phyloP scores from a whole-genome alignment of 208 protist species.

The Porcisia hertigi region DNA sequence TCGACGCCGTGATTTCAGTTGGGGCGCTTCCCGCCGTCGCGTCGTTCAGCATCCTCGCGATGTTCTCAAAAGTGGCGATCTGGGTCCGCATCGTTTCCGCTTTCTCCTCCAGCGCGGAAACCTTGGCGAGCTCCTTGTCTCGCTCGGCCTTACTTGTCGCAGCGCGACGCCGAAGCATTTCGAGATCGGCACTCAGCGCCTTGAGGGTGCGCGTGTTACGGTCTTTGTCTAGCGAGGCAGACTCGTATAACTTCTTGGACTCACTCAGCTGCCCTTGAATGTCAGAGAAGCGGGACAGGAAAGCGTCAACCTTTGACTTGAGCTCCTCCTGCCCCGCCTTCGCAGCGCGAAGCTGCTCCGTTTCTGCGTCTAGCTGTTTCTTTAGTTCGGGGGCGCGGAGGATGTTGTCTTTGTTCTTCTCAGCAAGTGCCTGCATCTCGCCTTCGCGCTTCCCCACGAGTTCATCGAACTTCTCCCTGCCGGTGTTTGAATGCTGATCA shows the following conservation, averaged over 20 bases:
- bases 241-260: constrained; percentile 59
- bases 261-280: constrained; percentile 57
- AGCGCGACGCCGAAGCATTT: constrained; percentile 38
- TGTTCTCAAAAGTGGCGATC: constrained; percentile 44
- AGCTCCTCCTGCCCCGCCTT: constrained; percentile 39
- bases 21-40: background rate
- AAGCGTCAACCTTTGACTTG: constrained; percentile 49
- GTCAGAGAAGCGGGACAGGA: constrained; percentile 39
- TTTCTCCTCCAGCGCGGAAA: constrained; percentile 52
- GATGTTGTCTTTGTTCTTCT: constrained; percentile 37
- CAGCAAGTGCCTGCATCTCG: constrained; percentile 47
- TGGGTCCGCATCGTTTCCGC: constrained; percentile 39
- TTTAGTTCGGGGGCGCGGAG: constrained; percentile 47
- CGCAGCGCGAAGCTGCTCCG: constrained; percentile 20
- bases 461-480: constrained; percentile 52
- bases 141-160: constrained; percentile 47
- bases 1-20: background rate
- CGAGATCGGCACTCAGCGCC: constrained; percentile 49
- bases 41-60: constrained; percentile 33
- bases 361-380: constrained; percentile 41
- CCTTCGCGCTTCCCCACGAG: constrained; percentile 48
- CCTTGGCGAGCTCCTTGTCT: constrained; percentile 50
- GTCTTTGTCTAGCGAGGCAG: constrained; percentile 51
- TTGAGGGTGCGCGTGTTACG: constrained; percentile 46
- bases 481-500: constrained; percentile 36